Percentiles rank a stretch among this genome's conserved stretches.
Evolutionary conservation across 345 rosid species (phyloP).

Genomic region (Heritiera fomes): DNA sequence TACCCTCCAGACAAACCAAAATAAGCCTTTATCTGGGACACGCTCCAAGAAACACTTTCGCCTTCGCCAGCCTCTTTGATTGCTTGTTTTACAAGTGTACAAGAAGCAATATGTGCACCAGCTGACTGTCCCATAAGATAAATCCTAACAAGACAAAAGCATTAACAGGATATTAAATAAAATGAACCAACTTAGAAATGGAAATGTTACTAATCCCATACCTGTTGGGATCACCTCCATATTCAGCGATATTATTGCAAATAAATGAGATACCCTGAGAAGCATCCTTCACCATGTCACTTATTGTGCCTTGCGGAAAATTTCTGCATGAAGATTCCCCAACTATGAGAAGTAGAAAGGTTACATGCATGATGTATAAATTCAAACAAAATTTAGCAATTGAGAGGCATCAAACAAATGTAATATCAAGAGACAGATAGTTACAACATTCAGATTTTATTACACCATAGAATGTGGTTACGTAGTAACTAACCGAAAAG

Average conservation of each 20-base stretch:
- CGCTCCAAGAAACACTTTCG: conserved; percentile 77
- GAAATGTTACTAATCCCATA: conserved; percentile 26
- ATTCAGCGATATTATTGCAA: conserved; percentile 73
- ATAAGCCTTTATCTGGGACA: conserved; percentile 79
- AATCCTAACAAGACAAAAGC: conserved; percentile 48
- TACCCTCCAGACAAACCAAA: conserved; percentile 98
- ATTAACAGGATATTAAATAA: conserved; percentile 15
- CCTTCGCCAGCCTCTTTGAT: conserved; percentile 80
- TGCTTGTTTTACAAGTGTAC: conserved; percentile 87
- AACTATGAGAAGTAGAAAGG: conserved; percentile 14
- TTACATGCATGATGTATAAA: not conserved
- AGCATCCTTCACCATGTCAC: conserved; percentile 91
- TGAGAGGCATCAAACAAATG: not conserved
- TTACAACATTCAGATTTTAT: not conserved
- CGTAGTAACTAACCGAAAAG: conserved; percentile 12
- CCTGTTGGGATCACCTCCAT: conserved; percentile 96
- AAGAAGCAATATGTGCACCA: conserved; percentile 96
- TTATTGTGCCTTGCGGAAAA: conserved; percentile 92
- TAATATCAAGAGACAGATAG: not conserved
- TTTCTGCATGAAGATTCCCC: conserved; percentile 54
- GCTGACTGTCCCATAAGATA: conserved; percentile 99
- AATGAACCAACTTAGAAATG: conserved; percentile 6
- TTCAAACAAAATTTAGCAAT: not conserved
- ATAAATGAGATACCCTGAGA: conserved; percentile 88
- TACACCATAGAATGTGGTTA: not conserved